Evolutionary conservation across 768 basidiomycete genomes (phyloP), one percentile per base, ranked within the genome.

Genomic region (Butyriboletus loyo): DNA sequence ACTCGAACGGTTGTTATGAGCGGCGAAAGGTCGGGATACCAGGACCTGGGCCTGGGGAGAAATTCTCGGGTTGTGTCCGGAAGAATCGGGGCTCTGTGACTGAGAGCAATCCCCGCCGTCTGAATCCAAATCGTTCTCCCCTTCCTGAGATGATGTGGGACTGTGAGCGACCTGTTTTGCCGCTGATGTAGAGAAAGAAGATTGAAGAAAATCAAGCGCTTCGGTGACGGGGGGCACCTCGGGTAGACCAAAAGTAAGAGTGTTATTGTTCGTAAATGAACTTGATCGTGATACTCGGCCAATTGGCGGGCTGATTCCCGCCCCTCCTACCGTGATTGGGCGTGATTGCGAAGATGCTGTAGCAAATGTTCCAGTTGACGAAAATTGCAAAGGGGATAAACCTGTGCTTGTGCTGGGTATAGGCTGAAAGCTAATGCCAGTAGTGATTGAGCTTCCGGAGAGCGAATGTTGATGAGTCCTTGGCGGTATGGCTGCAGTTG

Each of bases 271-370:
- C 42, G 73, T 79, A 52, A 83, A 73, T 22, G 82, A 84, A 46
- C 81, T 77, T 24, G 82, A 83, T 40, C 81, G 76, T 37, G 80
- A 79, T 72, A 83, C 77, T 52, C 82, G 72, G 30, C 82, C 81
- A 48, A 81, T 72, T 28, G 71, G 66, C 3, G 69, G 66, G 36
- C 65, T 71, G 38, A 69, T 70, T 7, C 66, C 68, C 0, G 60
- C 50, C 0, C 60, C 65, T 40, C 53, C 53, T 31, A 46, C 48
- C 6, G 67, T 32, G 43, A 59, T 25, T 45, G 68, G 49, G 37
- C 54, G 66, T 25, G 62, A 25, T 40, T 62, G 68, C 46, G 69
- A 49, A 47, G 68, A 58, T 50, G 68, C 35, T 27, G 59, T 56
- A 37, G 66, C 46, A 50, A 71, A 72, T 34, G 70, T 52, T 55